Evolutionary conservation across 768 basidiomycete species (phyloP).

Genomic region (Tricholoma hemisulphureum): DNA sequence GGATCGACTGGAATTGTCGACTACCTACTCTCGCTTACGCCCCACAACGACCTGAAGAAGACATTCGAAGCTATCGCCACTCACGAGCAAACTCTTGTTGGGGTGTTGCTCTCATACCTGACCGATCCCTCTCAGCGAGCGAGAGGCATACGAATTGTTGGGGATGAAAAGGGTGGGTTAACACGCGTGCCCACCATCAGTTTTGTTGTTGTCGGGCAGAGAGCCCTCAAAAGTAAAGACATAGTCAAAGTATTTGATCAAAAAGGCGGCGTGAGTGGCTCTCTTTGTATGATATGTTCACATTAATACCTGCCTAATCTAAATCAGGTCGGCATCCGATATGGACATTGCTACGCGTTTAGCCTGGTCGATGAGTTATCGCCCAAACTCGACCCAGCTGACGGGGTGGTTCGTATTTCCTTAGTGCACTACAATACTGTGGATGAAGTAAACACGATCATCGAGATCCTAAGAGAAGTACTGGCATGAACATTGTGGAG

Average conservation of each 20-base stretch:
- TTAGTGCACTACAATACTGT: slow-evolving; percentile 80
- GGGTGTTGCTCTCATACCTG: slow-evolving; percentile 54
- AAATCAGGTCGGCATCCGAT: slow-evolving; percentile 72
- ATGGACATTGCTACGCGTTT: slow-evolving; percentile 78
- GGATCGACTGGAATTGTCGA: slow-evolving; percentile 56
- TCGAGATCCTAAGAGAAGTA: slow-evolving; percentile 52
- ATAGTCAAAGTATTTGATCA: slow-evolving; percentile 65
- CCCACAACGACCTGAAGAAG: slow-evolving; percentile 43
- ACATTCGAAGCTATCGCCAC: slow-evolving; percentile 56
- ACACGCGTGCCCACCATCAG: slow-evolving; percentile 65
- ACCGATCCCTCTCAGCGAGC: slow-evolving; percentile 45
- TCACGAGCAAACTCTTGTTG: slow-evolving; percentile 62
- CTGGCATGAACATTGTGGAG: slow-evolving; percentile 21
- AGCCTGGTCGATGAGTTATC: slow-evolving; percentile 50
- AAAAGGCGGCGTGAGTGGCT: slow-evolving; percentile 54
- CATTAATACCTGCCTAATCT: too few species aligned
- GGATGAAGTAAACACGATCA: slow-evolving; percentile 62
- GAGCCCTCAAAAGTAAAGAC: slow-evolving; percentile 56
- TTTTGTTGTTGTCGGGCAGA: slow-evolving; percentile 65
- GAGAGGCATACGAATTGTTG: slow-evolving; percentile 68
- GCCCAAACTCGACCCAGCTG: slow-evolving; percentile 57
- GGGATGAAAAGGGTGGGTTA: slow-evolving; percentile 45
- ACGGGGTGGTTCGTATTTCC: slow-evolving; percentile 73
- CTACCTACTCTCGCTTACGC: slow-evolving; percentile 63
- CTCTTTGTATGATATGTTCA: background rate